Evolutionary conservation across 805 yeast species (phyloP).

Genomic region (Starmerella stellata): DNA sequence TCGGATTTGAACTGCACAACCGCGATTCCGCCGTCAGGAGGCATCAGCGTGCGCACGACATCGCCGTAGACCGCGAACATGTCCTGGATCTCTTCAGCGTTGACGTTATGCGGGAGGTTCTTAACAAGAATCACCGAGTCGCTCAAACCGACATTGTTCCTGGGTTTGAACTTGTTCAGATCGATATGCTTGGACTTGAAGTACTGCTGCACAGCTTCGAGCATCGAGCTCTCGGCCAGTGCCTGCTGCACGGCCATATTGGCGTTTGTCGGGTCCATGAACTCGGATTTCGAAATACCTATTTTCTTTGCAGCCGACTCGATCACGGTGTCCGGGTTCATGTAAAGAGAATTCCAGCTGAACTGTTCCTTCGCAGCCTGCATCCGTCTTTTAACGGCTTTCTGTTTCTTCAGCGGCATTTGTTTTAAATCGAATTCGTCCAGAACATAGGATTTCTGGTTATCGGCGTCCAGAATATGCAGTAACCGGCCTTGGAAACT

Average conservation of each 20-base stretch:
- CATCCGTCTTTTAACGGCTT: slow-evolving; percentile 62
- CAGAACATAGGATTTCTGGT: slow-evolving; percentile 60
- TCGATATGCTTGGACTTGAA: slow-evolving; percentile 79
- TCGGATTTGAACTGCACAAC: slow-evolving; percentile 73
- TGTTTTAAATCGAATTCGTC: slow-evolving; percentile 86
- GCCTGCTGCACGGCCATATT: slow-evolving; percentile 92
- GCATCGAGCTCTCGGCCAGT: slow-evolving; percentile 87
- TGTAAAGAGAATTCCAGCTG: slow-evolving; percentile 84
- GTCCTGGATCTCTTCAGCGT: slow-evolving; percentile 61
- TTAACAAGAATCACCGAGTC: slow-evolving; percentile 69
- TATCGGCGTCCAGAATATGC: slow-evolving; percentile 74
- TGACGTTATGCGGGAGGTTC: slow-evolving; percentile 80
- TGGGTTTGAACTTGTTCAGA: slow-evolving; percentile 40
- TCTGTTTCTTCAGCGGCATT: slow-evolving; percentile 80
- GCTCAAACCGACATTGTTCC: slow-evolving; percentile 42
- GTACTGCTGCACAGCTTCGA: slow-evolving; percentile 74
- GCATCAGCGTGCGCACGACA: slow-evolving; percentile 66
- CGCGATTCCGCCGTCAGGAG: slow-evolving; percentile 92
- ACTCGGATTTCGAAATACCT: slow-evolving; percentile 66
- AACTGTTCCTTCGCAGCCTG: slow-evolving; percentile 76
- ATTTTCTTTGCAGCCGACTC: slow-evolving; percentile 71
- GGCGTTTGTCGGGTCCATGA: slow-evolving; percentile 73
- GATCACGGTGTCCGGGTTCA: slow-evolving; percentile 82
- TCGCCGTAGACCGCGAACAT: slow-evolving; percentile 67
- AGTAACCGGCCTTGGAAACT: slow-evolving; percentile 85